A percentile compares a stretch with the other conserved stretches of the same genome.
phyloP scores from a whole-genome alignment of 2,329 filamentous ascomycete genomes.

The Sclerotiophoma versabilis region DNA sequence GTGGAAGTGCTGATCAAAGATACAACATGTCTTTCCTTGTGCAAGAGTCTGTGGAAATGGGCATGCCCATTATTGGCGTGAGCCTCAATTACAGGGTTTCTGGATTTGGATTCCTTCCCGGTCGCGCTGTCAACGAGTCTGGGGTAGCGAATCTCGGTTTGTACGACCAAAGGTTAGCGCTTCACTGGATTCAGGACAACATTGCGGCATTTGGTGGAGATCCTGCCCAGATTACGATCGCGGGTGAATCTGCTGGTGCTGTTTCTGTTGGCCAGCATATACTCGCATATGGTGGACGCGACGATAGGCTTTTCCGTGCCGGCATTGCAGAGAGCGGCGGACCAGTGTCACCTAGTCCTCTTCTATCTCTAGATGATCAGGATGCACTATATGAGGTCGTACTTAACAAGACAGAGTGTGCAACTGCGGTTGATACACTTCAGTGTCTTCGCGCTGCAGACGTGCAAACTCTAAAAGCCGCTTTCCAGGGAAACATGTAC shows the following conservation, averaged over 20 bases:
- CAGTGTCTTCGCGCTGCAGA: background rate
- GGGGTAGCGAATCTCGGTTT: constrained; percentile 57
- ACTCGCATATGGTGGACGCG: background rate
- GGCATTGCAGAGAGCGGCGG: no score
- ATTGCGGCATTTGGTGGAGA: constrained; percentile 42
- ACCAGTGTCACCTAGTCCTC: background rate
- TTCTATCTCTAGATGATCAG: background rate
- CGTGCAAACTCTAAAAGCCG: no score
- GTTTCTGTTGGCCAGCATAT: background rate
- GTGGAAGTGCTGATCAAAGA: constrained; percentile 21
- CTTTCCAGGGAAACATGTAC: no score
- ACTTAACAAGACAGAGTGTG: no score
- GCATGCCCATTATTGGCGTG: constrained; percentile 26
- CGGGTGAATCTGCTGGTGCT: constrained; percentile 64
- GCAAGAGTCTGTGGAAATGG: constrained; percentile 17
- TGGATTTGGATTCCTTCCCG: constrained; percentile 44
- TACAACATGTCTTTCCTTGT: constrained; percentile 21
- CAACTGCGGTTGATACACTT: background rate
- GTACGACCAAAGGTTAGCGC: constrained; percentile 60
- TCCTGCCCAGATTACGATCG: constrained; percentile 59
- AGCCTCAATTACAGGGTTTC: constrained; percentile 34
- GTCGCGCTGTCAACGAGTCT: constrained; percentile 12
- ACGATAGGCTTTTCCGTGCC: background rate
- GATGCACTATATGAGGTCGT: no score
- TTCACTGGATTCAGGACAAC: constrained; percentile 61